Percentiles rank a stretch among this genome's conserved stretches.
Conservation (phyloP, 768 basidiomycete genomes). For the Suillus subalutaceus region DNA sequence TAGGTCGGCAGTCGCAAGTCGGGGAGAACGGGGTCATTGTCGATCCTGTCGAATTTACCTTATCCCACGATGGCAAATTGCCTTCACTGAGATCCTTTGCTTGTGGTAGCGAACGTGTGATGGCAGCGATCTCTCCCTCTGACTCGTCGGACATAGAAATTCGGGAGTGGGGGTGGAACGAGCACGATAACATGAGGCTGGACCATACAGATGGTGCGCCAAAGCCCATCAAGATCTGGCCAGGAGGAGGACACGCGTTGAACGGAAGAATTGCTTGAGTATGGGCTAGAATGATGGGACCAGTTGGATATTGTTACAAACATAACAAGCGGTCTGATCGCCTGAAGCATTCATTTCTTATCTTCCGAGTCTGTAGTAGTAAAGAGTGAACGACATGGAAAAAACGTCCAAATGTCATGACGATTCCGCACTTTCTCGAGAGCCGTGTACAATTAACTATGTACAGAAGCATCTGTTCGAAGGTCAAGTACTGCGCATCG, state of each 20-base stretch:
- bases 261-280: too few relatives aligned
- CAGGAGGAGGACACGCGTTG: constrained; percentile 22
- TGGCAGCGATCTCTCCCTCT: constrained; percentile 39
- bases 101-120: constrained; percentile 76
- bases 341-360: too few relatives aligned
- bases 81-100: constrained; percentile 41
- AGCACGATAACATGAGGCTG: constrained; percentile 90
- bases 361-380: too few relatives aligned
- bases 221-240: constrained; percentile 52
- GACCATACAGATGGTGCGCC: constrained; percentile 45
- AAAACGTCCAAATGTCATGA: too few relatives aligned
- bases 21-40: constrained; percentile 10
- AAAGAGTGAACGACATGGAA: too few relatives aligned
- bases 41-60: constrained; percentile 25
- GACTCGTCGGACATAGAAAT: constrained; percentile 41
- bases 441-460: too few relatives aligned
- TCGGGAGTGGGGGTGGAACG: constrained; percentile 97
- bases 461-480: too few relatives aligned
- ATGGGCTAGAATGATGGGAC: too few relatives aligned
- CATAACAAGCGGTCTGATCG: too few relatives aligned
- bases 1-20: constrained; percentile 44
- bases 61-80: constrained; percentile 27
- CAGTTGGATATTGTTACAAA: too few relatives aligned
- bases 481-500: too few relatives aligned
- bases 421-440: too few relatives aligned